Base-by-base conservation (phyloP, 1,284 basidiomycete genomes). In the Irpex lacteus region DNA sequence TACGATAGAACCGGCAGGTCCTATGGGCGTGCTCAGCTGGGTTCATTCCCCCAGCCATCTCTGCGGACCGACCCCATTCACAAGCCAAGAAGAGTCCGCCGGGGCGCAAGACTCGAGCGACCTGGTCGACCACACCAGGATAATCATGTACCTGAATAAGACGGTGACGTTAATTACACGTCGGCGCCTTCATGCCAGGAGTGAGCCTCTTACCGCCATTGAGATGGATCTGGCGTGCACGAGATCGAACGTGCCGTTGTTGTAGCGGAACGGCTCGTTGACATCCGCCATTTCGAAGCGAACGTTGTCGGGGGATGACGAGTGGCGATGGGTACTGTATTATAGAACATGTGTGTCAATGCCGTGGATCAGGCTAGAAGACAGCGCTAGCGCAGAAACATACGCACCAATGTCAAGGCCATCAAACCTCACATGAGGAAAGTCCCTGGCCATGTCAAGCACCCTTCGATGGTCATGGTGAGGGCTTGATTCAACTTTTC, bases 341-440 rank as follows among this genome's bases (percentile, higher is more conserved):
- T 62, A 68, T 58, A 60, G 40, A 58, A 56, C 61, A 64, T 60
- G 62, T 37, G n/a, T 61, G 58, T 64, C 38, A 21, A 56, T 57
- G 40, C 53, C 63, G 60, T 13, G 32, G 54, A 9, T 9, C 26
- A 2, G 34, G 3, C 21, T 37, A 36, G 32, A 7, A 36, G 11
- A 36, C 32, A 36, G 54, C 18, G 32, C 32, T 34, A 9, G 62
- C 19, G 37, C 53, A 59, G 40, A 58, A 32, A 52, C 81, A 69
- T 72, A 90, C 40, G 40, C 40, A 47, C 89, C 89, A 67, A 90
- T 88, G 75, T 93, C 91, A 61, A 91, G 73, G 58, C 88, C 91
- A 67, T 83, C 78, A 70, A 92, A 89, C 68, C 78, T 76, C 62
- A 84, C 87, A 70, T 84, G 78, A 32, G 84, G 85, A 71, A 88